Evolutionary conservation across 352 stramenopile genomes (phyloP).

Genomic region (Pythium rhizo-oryzae): DNA sequence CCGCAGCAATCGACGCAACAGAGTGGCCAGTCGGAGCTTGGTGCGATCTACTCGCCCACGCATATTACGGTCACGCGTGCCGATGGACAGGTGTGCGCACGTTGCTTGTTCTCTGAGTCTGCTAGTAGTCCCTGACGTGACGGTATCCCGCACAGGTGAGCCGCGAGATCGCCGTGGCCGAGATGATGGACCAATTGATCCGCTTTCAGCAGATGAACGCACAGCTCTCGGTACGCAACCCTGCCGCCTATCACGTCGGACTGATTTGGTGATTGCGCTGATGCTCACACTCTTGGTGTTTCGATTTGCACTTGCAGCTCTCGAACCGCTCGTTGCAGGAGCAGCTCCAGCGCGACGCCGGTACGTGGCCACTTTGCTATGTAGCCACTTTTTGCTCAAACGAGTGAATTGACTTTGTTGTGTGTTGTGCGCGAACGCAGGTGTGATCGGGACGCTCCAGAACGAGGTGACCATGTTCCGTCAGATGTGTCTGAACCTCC

Average conservation of each 20-base stretch:
- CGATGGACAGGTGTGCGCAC: slow-evolving; percentile 48
- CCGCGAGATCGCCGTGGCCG: slow-evolving; percentile 67
- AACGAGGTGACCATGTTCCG: slow-evolving; percentile 85
- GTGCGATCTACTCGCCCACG: slow-evolving; percentile 64
- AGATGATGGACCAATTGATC: slow-evolving; percentile 83
- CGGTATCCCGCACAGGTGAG: slow-evolving; percentile 43
- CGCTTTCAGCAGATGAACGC: slow-evolving; percentile 73
- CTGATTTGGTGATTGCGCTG: background rate
- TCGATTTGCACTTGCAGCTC: slow-evolving; percentile 31
- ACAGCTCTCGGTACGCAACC: slow-evolving; percentile 62
- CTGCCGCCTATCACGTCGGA: background rate
- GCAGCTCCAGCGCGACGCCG: slow-evolving; percentile 58
- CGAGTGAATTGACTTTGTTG: background rate
- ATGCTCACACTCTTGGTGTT: background rate
- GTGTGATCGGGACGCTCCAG: slow-evolving; percentile 66
- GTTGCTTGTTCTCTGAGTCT: background rate
- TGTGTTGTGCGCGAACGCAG: slow-evolving; percentile 25
- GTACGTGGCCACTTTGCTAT: slow-evolving; percentile 31
- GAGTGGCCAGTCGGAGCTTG: slow-evolving; percentile 30
- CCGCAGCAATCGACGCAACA: slow-evolving; percentile 6
- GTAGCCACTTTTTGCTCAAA: background rate
- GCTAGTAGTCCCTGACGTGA: no score
- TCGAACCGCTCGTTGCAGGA: slow-evolving; percentile 74
- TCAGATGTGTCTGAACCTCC: slow-evolving; percentile 81
- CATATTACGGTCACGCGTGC: slow-evolving; percentile 76